Base-by-base conservation (phyloP, 2,329 filamentous ascomycete species). In the Sclerotinia minor region DNA sequence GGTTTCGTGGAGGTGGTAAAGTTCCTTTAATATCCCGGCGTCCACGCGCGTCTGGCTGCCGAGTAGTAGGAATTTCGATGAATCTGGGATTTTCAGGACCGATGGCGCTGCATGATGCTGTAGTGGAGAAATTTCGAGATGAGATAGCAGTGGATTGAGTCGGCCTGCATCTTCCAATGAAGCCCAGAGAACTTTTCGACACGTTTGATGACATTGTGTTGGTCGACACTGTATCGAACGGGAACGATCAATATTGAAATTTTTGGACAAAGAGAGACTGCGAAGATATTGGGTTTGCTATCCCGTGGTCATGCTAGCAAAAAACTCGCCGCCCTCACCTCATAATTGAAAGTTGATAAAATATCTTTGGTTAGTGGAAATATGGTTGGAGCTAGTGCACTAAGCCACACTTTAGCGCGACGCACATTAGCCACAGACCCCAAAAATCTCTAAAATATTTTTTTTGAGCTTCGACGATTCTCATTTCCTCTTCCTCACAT, bases 61-160 rank as follows among this genome's bases (percentile, higher is more conserved):
- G 85, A 60, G 91, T 85, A 73, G 84, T 83, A 59, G 94, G 94
- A 67, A 97, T 83, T 72, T 92, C 88, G 80, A 98, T 91, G 82
- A 91, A 98, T 72, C 86, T 85, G 58, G 95, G 94, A 47, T 93
- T 96, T 78, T 97, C 92, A 60, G 95, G 94, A 24, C 90, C 89
- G 71, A 94, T 82, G 61, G 80, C 80, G 60, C 76, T 77, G 68
- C 75, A 73, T n/a, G 77, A 55, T 24, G 80, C 60, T 21, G 83
- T 80, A 32, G 82, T 81, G 71, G 81, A 80, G 75, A 84, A 85
- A 67, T 80, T 68, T 72, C 79, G 78, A 58, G 77, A 71, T 64
- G 76, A 71, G 69, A 73, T 71, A 67, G 70, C 70, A 41, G 35
- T 32, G 35, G 47, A 61, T 32, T 67, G 65, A 63, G 26, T 63